Percentiles rank a stretch among this genome's conserved stretches.
Evolutionary conservation across 2,329 filamentous ascomycete species (phyloP).

Genomic region (Podosphaera fusca): DNA sequence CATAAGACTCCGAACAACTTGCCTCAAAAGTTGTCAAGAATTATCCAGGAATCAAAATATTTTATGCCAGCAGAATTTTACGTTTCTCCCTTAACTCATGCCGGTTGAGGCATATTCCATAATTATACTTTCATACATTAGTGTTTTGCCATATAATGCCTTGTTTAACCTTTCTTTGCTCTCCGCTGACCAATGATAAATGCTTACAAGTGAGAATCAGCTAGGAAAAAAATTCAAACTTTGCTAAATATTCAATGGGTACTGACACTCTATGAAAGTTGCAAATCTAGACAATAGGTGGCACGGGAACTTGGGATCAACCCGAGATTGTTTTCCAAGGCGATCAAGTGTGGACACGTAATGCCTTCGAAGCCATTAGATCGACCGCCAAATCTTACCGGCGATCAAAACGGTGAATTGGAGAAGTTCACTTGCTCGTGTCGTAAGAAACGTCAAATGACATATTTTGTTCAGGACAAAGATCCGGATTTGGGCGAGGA

Average conservation of each 20-base stretch:
- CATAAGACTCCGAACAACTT: too few species aligned
- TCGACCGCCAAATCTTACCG: too few species aligned
- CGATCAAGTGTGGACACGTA: neutral
- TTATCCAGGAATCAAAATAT: too few species aligned
- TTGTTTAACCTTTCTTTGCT: neutral
- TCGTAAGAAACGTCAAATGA: too few species aligned
- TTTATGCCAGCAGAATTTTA: too few species aligned
- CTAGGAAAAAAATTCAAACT: neutral
- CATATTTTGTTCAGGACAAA: too few species aligned
- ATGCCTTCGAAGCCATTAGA: too few species aligned
- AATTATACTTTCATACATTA: neutral
- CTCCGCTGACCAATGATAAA: neutral
- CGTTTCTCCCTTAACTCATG: neutral
- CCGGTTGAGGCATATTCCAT: neutral
- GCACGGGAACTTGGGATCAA: neutral
- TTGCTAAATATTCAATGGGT: neutral
- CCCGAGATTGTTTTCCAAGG: neutral
- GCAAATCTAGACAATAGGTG: neutral
- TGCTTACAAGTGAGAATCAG: neutral
- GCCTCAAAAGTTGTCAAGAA: too few species aligned
- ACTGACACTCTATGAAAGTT: neutral
- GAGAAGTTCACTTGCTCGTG: too few species aligned
- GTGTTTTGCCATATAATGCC: neutral
- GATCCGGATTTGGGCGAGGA: too few species aligned
- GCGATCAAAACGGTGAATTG: too few species aligned